Evolutionary conservation across 495 filamentous ascomycete genomes (phyloP), one percentile per base, ranked within the genome.

Genomic region (Chlorociboria aeruginascens): DNA sequence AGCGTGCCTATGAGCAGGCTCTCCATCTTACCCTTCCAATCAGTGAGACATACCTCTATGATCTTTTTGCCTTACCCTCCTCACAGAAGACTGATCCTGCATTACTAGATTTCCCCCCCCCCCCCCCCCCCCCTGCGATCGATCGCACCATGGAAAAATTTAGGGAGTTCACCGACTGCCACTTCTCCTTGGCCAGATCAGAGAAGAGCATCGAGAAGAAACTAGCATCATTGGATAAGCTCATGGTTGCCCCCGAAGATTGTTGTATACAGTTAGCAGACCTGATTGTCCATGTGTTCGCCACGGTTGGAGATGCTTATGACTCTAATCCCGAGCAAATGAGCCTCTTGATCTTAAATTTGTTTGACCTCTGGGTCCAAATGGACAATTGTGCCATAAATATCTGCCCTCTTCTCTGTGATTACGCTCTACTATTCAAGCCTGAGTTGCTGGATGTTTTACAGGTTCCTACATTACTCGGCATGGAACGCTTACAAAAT

Each of bases 11-110:
- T 8, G 16, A 49, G 0, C 13, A 38, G 0, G 59, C 63, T 32
- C 50, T 68, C 3, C 14, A 32, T 0, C 57, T 81, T 7, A 59
- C 59, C 0, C 66, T 81, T 28, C 57, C 51, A 4, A 69, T 70
- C 38, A 79, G 77, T 46, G 56, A 62, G 3, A 7, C 50, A 0
- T 65, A 71, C 38, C 31, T 50, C 40, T 37, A 30, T 14, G 29
- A 37, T 28, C 40, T 50, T 43, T 48, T 66, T 7, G 29, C 32
- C 30, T 20, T 49, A 48, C 38, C 40, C 32, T 20, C 29, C 40
- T 7, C 28, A 32, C 36, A 36, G 8, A 32, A 32, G 25, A 38
- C 44, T 44, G 17, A 32, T 38, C 14, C 30, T 55, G 13, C 53
- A 35, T 49, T 47, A 40, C 10, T 52, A 16, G 36, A 33, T 30